Evolutionary conservation across 2,329 filamentous ascomycete genomes (phyloP).

Genomic region (Pseudopithomyces chartarum): DNA sequence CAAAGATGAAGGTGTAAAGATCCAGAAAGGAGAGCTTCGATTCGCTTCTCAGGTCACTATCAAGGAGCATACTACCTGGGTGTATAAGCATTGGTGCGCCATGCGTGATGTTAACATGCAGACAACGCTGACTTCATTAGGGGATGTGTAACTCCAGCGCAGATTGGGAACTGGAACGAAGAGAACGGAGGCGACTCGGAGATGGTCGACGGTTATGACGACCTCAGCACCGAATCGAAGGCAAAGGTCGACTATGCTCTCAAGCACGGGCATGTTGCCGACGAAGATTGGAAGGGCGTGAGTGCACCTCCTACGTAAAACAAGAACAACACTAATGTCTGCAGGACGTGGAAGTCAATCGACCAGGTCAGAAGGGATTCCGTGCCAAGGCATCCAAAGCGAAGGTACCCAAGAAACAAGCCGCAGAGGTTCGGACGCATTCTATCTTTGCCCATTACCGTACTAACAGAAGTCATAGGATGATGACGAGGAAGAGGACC

Average conservation of each 20-base stretch:
- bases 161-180: slow-evolving; percentile 69
- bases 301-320: slow-evolving; percentile 42
- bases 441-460: slow-evolving; percentile 3
- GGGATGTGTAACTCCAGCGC: slow-evolving; percentile 84
- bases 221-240: slow-evolving; percentile 70
- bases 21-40: slow-evolving; percentile 72
- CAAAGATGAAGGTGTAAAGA: slow-evolving; percentile 72
- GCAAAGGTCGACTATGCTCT: slow-evolving; percentile 76
- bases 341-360: slow-evolving; percentile 77
- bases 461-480: slow-evolving; percentile 13
- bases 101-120: not conserved
- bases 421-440: slow-evolving; percentile 18
- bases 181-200: slow-evolving; percentile 64
- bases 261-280: slow-evolving; percentile 77
- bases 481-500: slow-evolving; percentile 27
- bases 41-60: slow-evolving; percentile 75
- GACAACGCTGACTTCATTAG: slow-evolving; percentile 52
- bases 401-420: slow-evolving; percentile 39
- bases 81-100: slow-evolving; percentile 85
- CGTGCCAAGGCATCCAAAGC: slow-evolving; percentile 39
- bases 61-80: slow-evolving; percentile 65
- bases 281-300: slow-evolving; percentile 89
- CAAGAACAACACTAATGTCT: slow-evolving; percentile 14
- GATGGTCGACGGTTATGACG: slow-evolving; percentile 79
- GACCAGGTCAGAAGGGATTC: slow-evolving; percentile 69